These are phyloP conservation scores for Trichaptum fuscoviolaceum DNA, from an alignment of 768 basidiomycete species.

Conservation along the genomic window DNA sequence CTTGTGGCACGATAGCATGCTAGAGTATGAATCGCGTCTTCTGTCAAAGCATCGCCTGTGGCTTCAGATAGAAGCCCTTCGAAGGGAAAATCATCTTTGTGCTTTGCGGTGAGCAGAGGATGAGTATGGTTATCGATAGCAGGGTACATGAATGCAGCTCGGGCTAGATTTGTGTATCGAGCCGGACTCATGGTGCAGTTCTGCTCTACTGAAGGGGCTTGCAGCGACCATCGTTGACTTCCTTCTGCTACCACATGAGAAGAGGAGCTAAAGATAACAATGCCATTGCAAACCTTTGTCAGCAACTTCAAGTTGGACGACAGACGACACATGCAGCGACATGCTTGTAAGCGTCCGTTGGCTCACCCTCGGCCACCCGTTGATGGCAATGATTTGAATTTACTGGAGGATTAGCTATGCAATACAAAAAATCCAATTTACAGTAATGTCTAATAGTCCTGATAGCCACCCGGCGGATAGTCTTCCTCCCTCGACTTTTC, in stretches of 20 bases:
- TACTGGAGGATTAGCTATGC: too few species aligned
- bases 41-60: constrained; percentile 40
- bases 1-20: constrained; percentile 52
- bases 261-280: too few species aligned
- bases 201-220: neutral
- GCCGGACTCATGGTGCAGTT: neutral
- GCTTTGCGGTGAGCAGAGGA: constrained; percentile 47
- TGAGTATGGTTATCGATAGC: constrained; percentile 81
- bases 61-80: constrained; percentile 68
- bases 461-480: neutral
- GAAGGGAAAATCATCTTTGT: constrained; percentile 45
- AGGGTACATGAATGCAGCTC: constrained; percentile 31
- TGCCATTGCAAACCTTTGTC: too few species aligned
- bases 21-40: constrained; percentile 51
- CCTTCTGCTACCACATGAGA: neutral
- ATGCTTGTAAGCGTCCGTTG: too few species aligned
- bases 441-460: neutral
- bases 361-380: too few species aligned
- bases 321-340: too few species aligned
- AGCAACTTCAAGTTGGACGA: too few species aligned
- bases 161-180: neutral
- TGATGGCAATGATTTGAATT: too few species aligned
- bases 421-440: neutral
- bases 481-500: neutral
- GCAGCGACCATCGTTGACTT: neutral